Evolutionary conservation across 805 yeast genomes (phyloP), one percentile per base, ranked within the genome.

Genomic region (Torulaspora microellipsoides): DNA sequence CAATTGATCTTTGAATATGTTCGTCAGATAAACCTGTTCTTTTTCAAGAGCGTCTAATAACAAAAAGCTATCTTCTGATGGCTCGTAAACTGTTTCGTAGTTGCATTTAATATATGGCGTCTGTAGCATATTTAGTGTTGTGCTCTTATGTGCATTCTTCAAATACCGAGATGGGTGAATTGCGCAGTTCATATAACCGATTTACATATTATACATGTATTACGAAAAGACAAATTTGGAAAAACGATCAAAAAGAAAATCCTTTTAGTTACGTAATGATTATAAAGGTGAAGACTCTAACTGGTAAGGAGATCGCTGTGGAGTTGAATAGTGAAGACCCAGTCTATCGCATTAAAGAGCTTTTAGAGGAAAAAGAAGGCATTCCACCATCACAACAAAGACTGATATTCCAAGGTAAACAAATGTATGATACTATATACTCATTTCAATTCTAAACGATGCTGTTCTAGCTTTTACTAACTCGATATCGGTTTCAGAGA

Each of bases 321-420:
- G 65, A 62, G 34, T 57, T 68, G 13, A 62, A 61, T 10, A 58
- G 61, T 14, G 48, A 52, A 4, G 71, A 66, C 45, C 62, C 62
- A 51, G 74, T 86, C 46, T 75, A 79, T 48, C 78, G 83, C 38
- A 80, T 91, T 66, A 91, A 91, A 66, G 97, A 91, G 62, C 77
- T 84, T 61, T 79, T 91, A 70, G 98, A 93, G 64, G 96, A 91
- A 60, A 87, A 87, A 57, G 98, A 91, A 64, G 99, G 98, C 1
- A 91, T 91, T 43, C 96, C 98, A 2, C 97, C 98, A 9, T 80
- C 85, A 27, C 99, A 91, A 68, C 99, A 93, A 67, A 78, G 96
- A 54, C 78, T 91, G 52, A 83, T 91, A 56, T 88, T 77, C 67
- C 81, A 85, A 43, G 99, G 99, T 15, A 85, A 87, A 54, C 97